A percentile compares a stretch with the other conserved stretches of the same genome.
Conservation (phyloP, 495 filamentous ascomycete species). For the Thermochaetoides thermophila region DNA sequence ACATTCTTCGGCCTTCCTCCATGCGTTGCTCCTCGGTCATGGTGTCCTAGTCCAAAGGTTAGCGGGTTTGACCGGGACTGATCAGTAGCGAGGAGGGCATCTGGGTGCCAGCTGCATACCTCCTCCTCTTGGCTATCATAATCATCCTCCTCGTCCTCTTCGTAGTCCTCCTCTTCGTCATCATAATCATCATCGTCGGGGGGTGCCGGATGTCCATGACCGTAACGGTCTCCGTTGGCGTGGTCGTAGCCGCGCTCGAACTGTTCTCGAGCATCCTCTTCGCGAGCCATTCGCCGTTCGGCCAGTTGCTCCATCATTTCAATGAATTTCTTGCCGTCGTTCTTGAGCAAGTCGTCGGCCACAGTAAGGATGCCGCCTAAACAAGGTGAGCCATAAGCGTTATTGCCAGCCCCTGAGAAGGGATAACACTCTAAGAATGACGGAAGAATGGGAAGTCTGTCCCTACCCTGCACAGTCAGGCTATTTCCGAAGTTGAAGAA, state of each 20-base stretch:
- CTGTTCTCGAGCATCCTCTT: constrained; percentile 75
- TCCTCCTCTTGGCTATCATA: constrained; percentile 85
- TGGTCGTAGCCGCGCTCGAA: constrained; percentile 46
- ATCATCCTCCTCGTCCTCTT: constrained; percentile 77
- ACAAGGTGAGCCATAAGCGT: constrained; percentile 30
- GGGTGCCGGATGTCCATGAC: constrained; percentile 37
- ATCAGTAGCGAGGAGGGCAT: not conserved
- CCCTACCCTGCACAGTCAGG: constrained; percentile 86
- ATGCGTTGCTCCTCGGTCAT: constrained; percentile 98
- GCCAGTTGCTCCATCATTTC: constrained; percentile 99
- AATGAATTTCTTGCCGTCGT: constrained; percentile 99
- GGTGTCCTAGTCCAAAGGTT: constrained; percentile 48
- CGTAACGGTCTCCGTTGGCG: constrained; percentile 27
- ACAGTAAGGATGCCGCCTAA: constrained; percentile 96
- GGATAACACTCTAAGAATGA: constrained; percentile 24
- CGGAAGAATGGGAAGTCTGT: constrained; percentile 23
- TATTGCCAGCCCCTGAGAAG: constrained; percentile 18
- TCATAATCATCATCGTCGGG: constrained; percentile 64
- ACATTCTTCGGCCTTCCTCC: constrained; percentile 97
- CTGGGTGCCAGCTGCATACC: constrained; percentile 9
- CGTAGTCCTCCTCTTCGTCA: constrained; percentile 48
- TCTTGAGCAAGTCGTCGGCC: constrained; percentile 94
- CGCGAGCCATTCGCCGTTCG: constrained; percentile 89
- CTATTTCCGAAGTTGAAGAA: constrained; percentile 97
- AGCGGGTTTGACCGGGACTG: constrained; percentile 9